Evolutionary conservation across 2,329 filamentous ascomycete genomes (phyloP).

Genomic region (Cryphonectria carpinicola): DNA sequence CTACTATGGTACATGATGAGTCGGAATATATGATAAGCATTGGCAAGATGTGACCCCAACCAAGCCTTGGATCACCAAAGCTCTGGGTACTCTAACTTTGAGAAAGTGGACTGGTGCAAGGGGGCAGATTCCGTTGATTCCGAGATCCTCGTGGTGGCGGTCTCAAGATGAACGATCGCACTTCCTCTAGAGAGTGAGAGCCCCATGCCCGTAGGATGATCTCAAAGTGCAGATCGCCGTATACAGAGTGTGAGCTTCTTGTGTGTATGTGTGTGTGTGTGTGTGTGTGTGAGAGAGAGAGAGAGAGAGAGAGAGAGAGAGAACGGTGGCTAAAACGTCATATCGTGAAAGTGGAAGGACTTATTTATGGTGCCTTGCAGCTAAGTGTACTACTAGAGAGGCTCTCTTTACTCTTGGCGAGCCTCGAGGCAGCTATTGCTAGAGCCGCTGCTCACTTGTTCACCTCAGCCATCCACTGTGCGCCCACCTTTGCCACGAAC

Average conservation of each 20-base stretch:
- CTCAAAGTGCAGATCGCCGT: not conserved
- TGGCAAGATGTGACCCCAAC: not conserved
- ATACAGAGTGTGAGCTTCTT: not conserved
- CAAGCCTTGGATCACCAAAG: not conserved
- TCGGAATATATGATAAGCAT: not conserved
- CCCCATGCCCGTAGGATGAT: not conserved
- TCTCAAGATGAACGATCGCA: not conserved
- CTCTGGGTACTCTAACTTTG: not conserved
- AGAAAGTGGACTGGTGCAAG: not conserved
- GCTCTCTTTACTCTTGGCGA: not conserved
- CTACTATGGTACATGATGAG: not conserved
- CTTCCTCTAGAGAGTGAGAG: not conserved
- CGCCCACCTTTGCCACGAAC: not conserved
- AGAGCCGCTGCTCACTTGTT: conserved; percentile 6
- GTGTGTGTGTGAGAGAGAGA: too few species aligned
- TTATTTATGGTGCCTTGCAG: not conserved
- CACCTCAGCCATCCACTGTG: conserved; percentile 7
- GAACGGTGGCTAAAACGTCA: not conserved
- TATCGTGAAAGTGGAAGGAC: not conserved
- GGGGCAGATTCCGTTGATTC: not conserved
- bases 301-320: not conserved
- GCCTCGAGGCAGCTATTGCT: not conserved
- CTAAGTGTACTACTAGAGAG: not conserved
- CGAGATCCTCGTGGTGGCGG: not conserved
- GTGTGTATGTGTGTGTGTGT: too few species aligned